Evolutionary conservation across 352 stramenopile genomes (phyloP), one percentile per base, ranked within the genome.

Genomic region (Halophytophthora batemanensis): DNA sequence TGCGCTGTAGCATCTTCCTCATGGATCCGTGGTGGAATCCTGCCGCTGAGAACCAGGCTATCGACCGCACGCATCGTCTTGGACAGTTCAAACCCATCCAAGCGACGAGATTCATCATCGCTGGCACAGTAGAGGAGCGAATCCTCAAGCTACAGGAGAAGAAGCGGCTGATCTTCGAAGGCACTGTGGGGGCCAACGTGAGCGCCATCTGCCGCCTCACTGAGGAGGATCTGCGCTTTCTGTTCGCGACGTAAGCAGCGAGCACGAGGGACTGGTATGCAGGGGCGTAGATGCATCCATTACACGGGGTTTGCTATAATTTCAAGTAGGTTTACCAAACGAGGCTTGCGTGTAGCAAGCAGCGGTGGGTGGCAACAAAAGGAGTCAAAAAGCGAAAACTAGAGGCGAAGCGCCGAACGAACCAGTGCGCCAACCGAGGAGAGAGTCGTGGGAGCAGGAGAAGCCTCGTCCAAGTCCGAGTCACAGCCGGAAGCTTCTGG

Each of bases 21-120:
- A 96, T 98, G 89, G 93, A 99, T 64, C 96, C 96, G 22, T 99
- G 96, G 96, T 99, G 97, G 96, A 99, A 99, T 64, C 95, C 96
- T 31, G 96, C 96, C 4, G 97, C 95, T 33, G 84, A 95, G 58
- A 90, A 87, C 50, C 84, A 95, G 59, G 97, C 97, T 1, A 98
- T 99, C 58, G 95, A 99, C 66, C 89, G 97, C 38, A 98, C 96
- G 14, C 97, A 99, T 75, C 89, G 97, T 15, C 75, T 99, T 1
- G 97, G 97, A 0, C 97, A 99, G 59, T 98, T 97, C 59, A 96
- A 98, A 44, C 89, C 96, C 2, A 98, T 99, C 64, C 75, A 96
- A 49, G 97, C 96, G 12, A 96, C 97, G 34, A 83, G 96, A 22
- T 99, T 99, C 60, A 98, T 99, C 64, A 97, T 98, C 41, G 91